Conservation (phyloP, 108 stramenopile genomes). For the Cyclotella atomus region DNA sequence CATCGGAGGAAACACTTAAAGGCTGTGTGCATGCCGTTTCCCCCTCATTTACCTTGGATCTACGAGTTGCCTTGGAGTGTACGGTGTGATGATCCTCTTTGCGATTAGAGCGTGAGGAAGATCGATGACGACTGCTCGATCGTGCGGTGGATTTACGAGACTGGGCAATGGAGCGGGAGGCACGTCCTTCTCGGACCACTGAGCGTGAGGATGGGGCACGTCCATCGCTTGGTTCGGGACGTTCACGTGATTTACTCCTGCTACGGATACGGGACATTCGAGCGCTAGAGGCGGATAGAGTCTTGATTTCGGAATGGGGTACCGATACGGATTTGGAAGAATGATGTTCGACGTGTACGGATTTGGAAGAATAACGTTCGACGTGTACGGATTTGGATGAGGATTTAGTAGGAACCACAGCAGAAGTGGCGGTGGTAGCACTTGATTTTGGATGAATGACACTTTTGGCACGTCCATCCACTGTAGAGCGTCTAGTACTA, state of each 20-base stretch:
- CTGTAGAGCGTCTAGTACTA: neutral
- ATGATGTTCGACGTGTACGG: neutral
- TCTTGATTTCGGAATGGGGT: neutral
- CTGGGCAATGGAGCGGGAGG: neutral
- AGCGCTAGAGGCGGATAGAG: conserved; percentile 1
- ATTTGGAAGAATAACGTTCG: conserved; percentile 1
- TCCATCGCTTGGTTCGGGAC: no score
- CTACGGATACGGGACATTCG: neutral
- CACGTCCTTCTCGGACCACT: no score
- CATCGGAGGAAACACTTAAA: conserved; percentile 8
- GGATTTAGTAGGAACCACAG: neutral
- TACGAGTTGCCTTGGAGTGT: no score
- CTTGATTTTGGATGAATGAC: no score
- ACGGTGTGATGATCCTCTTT: no score
- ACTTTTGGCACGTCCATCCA: neutral
- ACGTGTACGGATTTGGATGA: neutral
- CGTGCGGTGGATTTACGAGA: conserved; percentile 1
- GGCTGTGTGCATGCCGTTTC: conserved; percentile 6
- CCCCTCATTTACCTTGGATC: no score
- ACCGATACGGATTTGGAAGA: neutral
- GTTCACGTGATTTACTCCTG: neutral
- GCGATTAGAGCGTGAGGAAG: no score
- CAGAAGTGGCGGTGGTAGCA: no score
- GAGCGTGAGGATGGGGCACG: no score
- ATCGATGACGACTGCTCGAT: neutral